Conservation (phyloP, 2,329 filamentous ascomycete genomes). For the Fusarium pilosicola region DNA sequence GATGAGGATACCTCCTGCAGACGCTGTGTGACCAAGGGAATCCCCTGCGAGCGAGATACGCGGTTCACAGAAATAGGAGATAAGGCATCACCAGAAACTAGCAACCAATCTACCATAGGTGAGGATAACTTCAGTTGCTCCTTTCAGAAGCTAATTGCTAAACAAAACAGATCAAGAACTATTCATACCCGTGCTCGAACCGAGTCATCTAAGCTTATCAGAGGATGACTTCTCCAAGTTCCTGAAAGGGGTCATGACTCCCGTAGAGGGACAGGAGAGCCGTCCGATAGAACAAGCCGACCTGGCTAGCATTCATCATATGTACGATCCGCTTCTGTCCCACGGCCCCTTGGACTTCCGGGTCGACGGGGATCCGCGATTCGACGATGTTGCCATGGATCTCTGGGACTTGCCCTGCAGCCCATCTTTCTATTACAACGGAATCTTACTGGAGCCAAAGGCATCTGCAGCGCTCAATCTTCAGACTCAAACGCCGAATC, state of each 20-base stretch:
- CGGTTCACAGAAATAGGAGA: background rate
- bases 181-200: background rate
- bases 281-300: background rate
- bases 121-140: too few relatives aligned
- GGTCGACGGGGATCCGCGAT: background rate
- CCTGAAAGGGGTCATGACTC: background rate
- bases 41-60: background rate
- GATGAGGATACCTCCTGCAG: background rate
- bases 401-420: background rate
- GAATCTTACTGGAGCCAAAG: background rate
- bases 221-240: background rate
- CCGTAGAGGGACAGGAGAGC: background rate
- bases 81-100: background rate
- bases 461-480: too few relatives aligned
- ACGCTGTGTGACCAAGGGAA: background rate
- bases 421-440: background rate
- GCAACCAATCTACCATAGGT: background rate
- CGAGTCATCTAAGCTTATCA: background rate
- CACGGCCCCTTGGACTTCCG: background rate
- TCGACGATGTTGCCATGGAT: background rate
- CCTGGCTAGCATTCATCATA: background rate
- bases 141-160: background rate
- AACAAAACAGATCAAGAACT: background rate
- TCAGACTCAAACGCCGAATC: too few relatives aligned
- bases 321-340: background rate